A percentile compares a stretch with the other conserved stretches of the same genome.
Evolutionary conservation across 768 basidiomycete genomes (phyloP).

Genomic region (Pisolithus sp.): DNA sequence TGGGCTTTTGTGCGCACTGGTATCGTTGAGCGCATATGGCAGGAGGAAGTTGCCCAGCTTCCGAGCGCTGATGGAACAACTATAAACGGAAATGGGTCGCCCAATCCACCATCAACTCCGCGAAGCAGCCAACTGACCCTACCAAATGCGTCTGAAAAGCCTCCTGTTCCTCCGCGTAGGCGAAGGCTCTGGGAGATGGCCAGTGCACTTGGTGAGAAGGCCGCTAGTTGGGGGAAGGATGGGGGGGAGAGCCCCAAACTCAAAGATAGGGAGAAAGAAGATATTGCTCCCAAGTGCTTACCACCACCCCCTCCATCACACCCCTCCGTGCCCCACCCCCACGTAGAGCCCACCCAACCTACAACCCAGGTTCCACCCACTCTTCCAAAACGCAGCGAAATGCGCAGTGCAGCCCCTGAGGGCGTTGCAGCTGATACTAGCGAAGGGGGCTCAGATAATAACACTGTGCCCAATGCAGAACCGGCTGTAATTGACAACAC

Average conservation of each 20-base stretch:
- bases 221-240: constrained; percentile 48
- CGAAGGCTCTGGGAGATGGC: constrained; percentile 65
- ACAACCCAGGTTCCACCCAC: constrained; percentile 35
- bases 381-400: constrained; percentile 43
- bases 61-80: constrained; percentile 7
- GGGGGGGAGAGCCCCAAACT: constrained; percentile 18
- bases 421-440: constrained; percentile 10
- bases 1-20: constrained; percentile 85
- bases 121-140: constrained; percentile 1
- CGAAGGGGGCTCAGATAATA: constrained; percentile 1
- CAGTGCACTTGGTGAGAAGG: constrained; percentile 52
- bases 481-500: constrained; percentile 1
- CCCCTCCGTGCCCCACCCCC: constrained; percentile 18
- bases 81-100: constrained; percentile 4
- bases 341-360: constrained; percentile 9
- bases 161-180: constrained; percentile 58
- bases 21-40: constrained; percentile 84
- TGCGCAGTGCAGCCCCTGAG: constrained; percentile 19
- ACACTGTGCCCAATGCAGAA: not conserved
- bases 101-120: not conserved
- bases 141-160: constrained; percentile 33
- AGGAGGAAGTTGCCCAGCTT: constrained; percentile 54
- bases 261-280: constrained; percentile 33
- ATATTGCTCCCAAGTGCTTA: constrained; percentile 13
- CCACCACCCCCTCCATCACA: constrained; percentile 21